Conservation (phyloP, 805 yeast genomes). For the Schwanniomyces sp. region DNA sequence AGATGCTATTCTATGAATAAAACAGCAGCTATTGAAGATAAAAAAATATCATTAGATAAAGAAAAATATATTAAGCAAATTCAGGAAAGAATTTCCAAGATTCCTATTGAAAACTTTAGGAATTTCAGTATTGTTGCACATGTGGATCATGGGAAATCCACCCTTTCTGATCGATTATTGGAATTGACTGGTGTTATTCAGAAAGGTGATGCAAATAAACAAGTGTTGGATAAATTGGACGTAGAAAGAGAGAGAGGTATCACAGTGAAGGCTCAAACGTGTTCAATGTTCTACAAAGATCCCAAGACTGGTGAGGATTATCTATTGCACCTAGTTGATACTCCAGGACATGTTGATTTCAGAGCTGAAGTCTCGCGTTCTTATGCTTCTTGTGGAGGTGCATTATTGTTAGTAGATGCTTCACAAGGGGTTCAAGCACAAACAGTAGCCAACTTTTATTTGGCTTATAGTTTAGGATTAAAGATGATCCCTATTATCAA, state of each 20-base stretch:
- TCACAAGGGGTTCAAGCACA: conserved; percentile 97
- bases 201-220: conserved; percentile 66
- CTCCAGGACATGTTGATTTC: conserved; percentile 98
- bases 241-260: conserved; percentile 97
- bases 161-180: conserved; percentile 81
- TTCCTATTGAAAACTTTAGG: conserved; percentile 81
- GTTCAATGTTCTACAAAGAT: conserved; percentile 80
- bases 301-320: conserved; percentile 67
- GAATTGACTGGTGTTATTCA: conserved; percentile 89
- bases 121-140: conserved; percentile 96
- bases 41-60: conserved; percentile 25
- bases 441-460: conserved; percentile 93
- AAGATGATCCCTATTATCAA: conserved; percentile 86
- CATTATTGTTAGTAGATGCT: conserved; percentile 86
- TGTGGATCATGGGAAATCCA: conserved; percentile 88
- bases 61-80: conserved; percentile 31
- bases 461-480: conserved; percentile 84
- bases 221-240: conserved; percentile 86
- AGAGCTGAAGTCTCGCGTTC: conserved; percentile 91
- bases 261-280: conserved; percentile 96
- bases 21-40: conserved; percentile 17
- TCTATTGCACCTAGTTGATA: conserved; percentile 86
- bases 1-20: conserved; percentile 3
- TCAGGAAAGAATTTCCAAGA: conserved; percentile 64
- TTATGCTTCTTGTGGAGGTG: conserved; percentile 96